Percentiles rank a stretch among this genome's conserved stretches.
These are phyloP conservation scores for Ceratobasidium sp. DNA, from an alignment of 1,284 basidiomycete species.

Conservation along the genomic window DNA sequence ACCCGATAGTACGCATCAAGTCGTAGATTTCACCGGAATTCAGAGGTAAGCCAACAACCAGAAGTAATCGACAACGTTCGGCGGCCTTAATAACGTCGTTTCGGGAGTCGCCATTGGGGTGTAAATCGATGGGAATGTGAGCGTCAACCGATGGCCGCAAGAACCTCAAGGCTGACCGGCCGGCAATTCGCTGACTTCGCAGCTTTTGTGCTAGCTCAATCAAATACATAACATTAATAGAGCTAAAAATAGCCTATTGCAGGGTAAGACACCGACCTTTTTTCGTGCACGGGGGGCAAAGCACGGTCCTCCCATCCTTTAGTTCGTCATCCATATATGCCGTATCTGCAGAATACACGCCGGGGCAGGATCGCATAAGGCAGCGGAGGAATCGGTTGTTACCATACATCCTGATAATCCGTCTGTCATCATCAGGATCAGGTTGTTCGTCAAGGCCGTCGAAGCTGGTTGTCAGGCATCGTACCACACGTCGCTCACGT, in stretches of 20 bases:
- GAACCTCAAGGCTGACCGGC: too few species aligned
- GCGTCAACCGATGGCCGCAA: neutral
- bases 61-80: neutral
- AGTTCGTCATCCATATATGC: neutral
- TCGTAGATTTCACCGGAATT: neutral
- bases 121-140: neutral
- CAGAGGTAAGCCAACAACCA: neutral
- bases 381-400: neutral
- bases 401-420: neutral
- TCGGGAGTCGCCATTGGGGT: neutral
- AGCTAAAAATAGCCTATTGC: too few species aligned
- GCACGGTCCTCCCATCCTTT: neutral
- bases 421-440: neutral
- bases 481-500: too few species aligned
- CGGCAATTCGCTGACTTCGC: too few species aligned
- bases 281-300: too few species aligned
- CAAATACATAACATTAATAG: too few species aligned
- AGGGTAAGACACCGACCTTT: too few species aligned
- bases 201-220: too few species aligned
- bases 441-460: constrained; percentile 7
- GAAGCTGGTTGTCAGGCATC: neutral
- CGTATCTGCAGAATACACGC: neutral
- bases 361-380: neutral
- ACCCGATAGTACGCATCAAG: neutral
- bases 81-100: neutral